phyloP scores from a whole-genome alignment of 371 early-diverging fungal genomes.

The Parasitella parasitica region DNA sequence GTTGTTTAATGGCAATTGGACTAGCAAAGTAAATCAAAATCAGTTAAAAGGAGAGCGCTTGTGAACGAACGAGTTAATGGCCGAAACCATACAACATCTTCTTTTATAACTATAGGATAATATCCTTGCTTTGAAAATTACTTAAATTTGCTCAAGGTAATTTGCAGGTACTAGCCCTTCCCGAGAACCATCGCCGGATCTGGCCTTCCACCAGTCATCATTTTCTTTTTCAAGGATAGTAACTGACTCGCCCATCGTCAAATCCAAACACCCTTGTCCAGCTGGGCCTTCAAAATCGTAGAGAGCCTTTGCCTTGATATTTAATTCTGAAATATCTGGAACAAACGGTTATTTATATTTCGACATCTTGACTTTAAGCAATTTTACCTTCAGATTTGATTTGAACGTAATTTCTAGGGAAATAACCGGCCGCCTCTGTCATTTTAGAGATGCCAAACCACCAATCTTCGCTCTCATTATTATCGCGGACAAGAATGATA shows the following conservation, averaged over 20 bases:
- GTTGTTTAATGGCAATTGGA: too few species aligned
- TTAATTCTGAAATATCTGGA: slow-evolving; percentile 15
- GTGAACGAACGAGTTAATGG: too few species aligned
- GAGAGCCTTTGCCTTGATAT: slow-evolving; percentile 32
- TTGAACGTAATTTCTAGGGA: slow-evolving; percentile 39
- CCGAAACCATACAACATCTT: too few species aligned
- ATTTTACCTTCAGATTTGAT: slow-evolving; percentile 20
- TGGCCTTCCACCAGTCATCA: slow-evolving; percentile 80
- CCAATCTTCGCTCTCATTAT: slow-evolving; percentile 39
- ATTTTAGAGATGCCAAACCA: slow-evolving; percentile 33
- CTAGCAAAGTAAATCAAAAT: too few species aligned
- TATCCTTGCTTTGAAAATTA: neutral
- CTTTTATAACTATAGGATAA: too few species aligned
- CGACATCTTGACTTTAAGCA: neutral
- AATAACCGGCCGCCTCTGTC: slow-evolving; percentile 30
- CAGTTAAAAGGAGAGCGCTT: too few species aligned
- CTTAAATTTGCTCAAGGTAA: slow-evolving; percentile 54
- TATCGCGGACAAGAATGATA: slow-evolving; percentile 35
- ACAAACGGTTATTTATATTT: neutral
- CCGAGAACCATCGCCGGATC: slow-evolving; percentile 50
- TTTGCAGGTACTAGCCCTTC: slow-evolving; percentile 75
- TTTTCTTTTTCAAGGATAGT: slow-evolving; percentile 64
- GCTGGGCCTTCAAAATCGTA: slow-evolving; percentile 41
- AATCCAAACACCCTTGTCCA: slow-evolving; percentile 33
- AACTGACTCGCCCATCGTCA: slow-evolving; percentile 28